Evolutionary conservation across 2,329 filamentous ascomycete genomes (phyloP), one percentile per base, ranked within the genome.

Genomic region (Diaporthe helianthi): DNA sequence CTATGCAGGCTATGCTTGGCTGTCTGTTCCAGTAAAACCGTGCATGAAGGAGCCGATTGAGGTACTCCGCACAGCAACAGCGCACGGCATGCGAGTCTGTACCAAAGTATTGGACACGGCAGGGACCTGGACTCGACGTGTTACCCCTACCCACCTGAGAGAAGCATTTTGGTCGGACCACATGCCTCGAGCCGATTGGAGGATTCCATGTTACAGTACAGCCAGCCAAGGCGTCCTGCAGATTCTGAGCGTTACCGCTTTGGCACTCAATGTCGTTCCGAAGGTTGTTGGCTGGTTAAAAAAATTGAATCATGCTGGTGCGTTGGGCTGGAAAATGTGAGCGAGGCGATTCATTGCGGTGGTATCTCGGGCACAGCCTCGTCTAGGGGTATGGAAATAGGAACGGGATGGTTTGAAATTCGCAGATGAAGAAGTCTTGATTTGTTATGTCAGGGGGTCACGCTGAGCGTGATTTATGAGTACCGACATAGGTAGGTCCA

Each of bases 91-190:
- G 2, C 8, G 8, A 31, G 22, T n/a, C n/a, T n/a, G n/a, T n/a
- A n/a, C n/a, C n/a, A n/a, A n/a, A n/a, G n/a, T 13, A 15, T 6
- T 38, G 26, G 26, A 33, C 3, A 15, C 13, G 17, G 24, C 7
- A 44, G 22, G 3, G 26, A 15, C 17, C 55, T 63, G 58, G 38
- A 46, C 44, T 46, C 4, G 29, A n/a, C 26, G 2, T 29, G 24
- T 7, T 4, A 63, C 26, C 44, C 58, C 41, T 63, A 13, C 41
- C 29, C 58, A 63, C 58, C 58, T 61, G 58, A 49, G 19, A 63
- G 41, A 63, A 63, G 41, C 58, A 49, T 10, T 49, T 24, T 13
- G 26, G 26, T 61, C 41, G 41, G 55, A 7, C 41, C 8, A 61
- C 26, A n/a, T 29, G 41, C 9, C 22, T 6, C 2, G 1, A 22